Percentiles rank a stretch among this genome's conserved stretches.
These are phyloP conservation scores for Penicillium concentricum DNA, from an alignment of 2,329 filamentous ascomycete genomes.

Conservation along the genomic window DNA sequence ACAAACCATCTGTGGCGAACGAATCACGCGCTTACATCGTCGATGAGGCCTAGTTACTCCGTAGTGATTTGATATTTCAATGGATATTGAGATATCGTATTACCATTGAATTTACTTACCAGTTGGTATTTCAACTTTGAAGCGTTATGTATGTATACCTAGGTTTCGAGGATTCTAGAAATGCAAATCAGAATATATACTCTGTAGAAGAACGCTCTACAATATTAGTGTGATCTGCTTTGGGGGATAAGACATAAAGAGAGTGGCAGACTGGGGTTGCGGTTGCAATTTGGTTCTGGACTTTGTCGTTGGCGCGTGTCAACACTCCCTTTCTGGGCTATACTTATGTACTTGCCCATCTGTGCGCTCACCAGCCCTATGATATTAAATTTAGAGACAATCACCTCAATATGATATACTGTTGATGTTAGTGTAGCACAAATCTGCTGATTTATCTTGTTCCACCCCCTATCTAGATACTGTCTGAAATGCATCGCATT, in stretches of 20 bases:
- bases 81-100: not conserved
- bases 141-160: not conserved
- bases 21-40: slow-evolving; percentile 1
- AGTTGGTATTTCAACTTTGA: not conserved
- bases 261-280: not conserved
- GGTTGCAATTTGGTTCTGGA: slow-evolving; percentile 3
- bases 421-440: not conserved
- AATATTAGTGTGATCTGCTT: not conserved
- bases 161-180: not conserved
- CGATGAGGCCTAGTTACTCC: not conserved
- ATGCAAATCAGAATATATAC: not conserved
- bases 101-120: not conserved
- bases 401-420: not conserved
- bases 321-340: not conserved
- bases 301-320: not conserved
- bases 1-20: not conserved
- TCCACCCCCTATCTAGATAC: not conserved
- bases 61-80: not conserved
- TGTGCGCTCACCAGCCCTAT: not conserved
- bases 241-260: not conserved
- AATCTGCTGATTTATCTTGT: not conserved
- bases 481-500: not conserved
- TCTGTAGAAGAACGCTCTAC: not conserved
- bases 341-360: not conserved
- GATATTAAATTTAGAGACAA: not conserved